Evolutionary conservation across 108 stramenopile genomes (phyloP).

Genomic region (Seminavis robusta): DNA sequence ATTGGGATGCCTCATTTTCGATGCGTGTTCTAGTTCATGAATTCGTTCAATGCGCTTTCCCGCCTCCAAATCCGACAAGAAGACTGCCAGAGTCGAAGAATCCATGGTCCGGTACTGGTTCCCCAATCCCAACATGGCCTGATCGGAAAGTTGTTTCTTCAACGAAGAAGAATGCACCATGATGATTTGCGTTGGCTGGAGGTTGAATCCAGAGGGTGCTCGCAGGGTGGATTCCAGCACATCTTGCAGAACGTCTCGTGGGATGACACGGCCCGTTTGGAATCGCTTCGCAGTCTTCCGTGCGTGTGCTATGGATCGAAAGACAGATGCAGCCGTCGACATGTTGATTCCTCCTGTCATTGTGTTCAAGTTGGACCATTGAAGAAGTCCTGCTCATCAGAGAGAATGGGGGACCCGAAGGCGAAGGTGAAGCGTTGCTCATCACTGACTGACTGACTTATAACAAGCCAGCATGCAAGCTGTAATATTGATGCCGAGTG

Average conservation of each 20-base stretch:
- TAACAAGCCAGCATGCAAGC: too few relatives aligned
- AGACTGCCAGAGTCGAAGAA: constrained; percentile 66
- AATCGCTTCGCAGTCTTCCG: constrained; percentile 64
- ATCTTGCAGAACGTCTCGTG: constrained; percentile 41
- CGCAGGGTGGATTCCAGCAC: constrained; percentile 60
- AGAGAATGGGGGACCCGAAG: too few relatives aligned
- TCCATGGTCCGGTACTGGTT: constrained; percentile 74
- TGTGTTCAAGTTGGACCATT: too few relatives aligned
- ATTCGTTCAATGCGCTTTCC: constrained; percentile 65
- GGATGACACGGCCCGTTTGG: constrained; percentile 46
- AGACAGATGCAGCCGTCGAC: constrained; percentile 26
- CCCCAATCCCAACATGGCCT: constrained; percentile 76
- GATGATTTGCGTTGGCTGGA: constrained; percentile 81
- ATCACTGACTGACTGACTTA: too few relatives aligned
- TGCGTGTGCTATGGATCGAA: constrained; percentile 56
- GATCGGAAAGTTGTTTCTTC: constrained; percentile 47
- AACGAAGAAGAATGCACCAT: constrained; percentile 46
- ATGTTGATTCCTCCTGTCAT: too few relatives aligned
- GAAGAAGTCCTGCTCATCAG: too few relatives aligned
- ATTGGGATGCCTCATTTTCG: constrained; percentile 42
- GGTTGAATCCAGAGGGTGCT: constrained; percentile 79
- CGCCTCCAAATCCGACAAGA: constrained; percentile 72
- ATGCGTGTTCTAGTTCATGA: constrained; percentile 47
- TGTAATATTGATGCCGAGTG: too few relatives aligned
- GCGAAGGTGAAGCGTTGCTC: too few relatives aligned